Conservation (phyloP, 2,329 filamentous ascomycete genomes). For the Knoxdaviesia capensis region DNA sequence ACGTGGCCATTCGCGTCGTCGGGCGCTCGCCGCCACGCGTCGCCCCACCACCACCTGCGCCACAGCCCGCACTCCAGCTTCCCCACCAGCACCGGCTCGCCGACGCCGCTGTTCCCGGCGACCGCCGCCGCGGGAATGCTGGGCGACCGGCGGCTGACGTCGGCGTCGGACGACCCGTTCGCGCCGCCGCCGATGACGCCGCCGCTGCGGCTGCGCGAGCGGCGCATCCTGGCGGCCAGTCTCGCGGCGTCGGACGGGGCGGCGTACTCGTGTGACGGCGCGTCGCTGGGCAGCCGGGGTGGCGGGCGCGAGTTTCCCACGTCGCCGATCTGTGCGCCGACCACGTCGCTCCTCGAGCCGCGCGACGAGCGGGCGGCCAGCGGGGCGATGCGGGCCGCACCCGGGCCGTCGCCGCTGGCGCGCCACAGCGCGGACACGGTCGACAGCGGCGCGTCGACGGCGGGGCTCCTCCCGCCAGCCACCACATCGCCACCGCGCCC, state of each 20-base stretch:
- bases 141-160: conserved; percentile 6
- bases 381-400: conserved; percentile 1
- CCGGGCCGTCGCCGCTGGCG: conserved; percentile 3
- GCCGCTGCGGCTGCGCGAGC: conserved; percentile 25
- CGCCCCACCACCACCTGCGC: no score
- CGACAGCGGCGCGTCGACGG: not conserved
- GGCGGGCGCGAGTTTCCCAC: conserved; percentile 12
- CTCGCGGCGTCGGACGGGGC: conserved; percentile 6
- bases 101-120: conserved; percentile 19
- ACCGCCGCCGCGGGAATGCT: conserved; percentile 10
- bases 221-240: conserved; percentile 20
- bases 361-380: conserved; percentile 10
- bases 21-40: no score
- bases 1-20: no score
- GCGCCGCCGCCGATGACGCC: conserved; percentile 14
- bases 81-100: conserved; percentile 13
- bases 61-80: conserved; percentile 9
- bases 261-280: no score
- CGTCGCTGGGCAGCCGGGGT: conserved; percentile 8
- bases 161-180: conserved; percentile 6
- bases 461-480: conserved; percentile 3
- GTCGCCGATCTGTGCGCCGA: conserved; percentile 17
- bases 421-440: not conserved
- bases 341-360: conserved; percentile 15
- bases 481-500: conserved; percentile 14